Evolutionary conservation across 148 eudicot genomes (phyloP), one percentile per base, ranked within the genome.

Genomic region (Fallopia convolvulus): DNA sequence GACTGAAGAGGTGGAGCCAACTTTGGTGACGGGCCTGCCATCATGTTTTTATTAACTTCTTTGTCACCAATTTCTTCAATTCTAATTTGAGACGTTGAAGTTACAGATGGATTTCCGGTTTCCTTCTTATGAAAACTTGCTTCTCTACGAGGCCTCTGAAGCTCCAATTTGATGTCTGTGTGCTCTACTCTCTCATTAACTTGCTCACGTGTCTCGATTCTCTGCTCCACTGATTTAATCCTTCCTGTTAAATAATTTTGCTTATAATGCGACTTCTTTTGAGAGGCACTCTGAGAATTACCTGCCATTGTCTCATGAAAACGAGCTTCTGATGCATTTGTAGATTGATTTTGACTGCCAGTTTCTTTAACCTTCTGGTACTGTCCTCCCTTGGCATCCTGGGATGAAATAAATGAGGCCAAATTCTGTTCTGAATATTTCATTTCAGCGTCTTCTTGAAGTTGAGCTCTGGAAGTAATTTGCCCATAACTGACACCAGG

Each of bases 221-320:
- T 70, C 79, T 81, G 88, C 81, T 80, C 83, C 56, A 53, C 83
- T 20, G 86, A 63, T 74, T 83, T 78, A 70, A 83, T 66, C 80
- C 81, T 75, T 23, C 71, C 78, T 61, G 84, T 53, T 20, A 76
- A 81, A 79, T 77, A 76, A 70, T 21, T 77, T 56, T 90, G 78
- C 79, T 84, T 82, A 76, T 78, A 77, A 63, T 61, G 74, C n/a
- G 68, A 77, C 77, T 75, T 78, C 79, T 75, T 80, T 56, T 75
- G 77, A 78, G 87, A 84, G 77, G 78, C 74, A 61, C 68, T 70
- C 42, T 76, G 52, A 23, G 52, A 39, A 71, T 18, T 73, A 13
- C 30, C 77, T 50, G 72, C 72, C 20, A 74, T 74, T 52, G 61
- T 66, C 66, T 41, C 70, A 11, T 48, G 15, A 58, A 49, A 30